Percentiles rank a stretch among this genome's conserved stretches.
These are phyloP conservation scores for Pseudozyma sp. DNA, from an alignment of 1,284 basidiomycete species.

Conservation along the genomic window DNA sequence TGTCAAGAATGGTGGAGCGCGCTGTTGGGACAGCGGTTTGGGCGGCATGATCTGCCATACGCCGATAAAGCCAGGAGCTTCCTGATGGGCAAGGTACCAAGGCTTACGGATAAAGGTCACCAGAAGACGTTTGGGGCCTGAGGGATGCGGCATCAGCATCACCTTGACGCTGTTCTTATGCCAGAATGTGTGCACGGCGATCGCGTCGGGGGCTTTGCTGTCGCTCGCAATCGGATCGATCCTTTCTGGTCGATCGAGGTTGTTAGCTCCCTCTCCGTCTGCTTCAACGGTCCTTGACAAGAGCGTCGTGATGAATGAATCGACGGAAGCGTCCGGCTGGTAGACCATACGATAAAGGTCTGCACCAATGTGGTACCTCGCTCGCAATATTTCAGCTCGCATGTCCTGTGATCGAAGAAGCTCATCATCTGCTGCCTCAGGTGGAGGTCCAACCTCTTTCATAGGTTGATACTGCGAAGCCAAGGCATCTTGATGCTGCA, in stretches of 20 bases:
- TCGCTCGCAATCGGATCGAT: not conserved
- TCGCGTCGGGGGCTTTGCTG: not conserved
- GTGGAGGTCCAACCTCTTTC: too few relatives aligned
- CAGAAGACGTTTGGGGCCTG: not conserved
- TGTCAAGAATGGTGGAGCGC: not conserved
- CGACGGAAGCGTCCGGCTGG: conserved; percentile 1
- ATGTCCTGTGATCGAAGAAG: too few relatives aligned
- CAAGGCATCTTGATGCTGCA: too few relatives aligned
- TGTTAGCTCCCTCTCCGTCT: not conserved
- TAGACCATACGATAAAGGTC: not conserved
- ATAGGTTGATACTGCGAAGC: too few relatives aligned
- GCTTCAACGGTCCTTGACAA: not conserved
- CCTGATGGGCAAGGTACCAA: not conserved
- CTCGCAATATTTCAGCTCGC: too few relatives aligned
- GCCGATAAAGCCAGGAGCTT: not conserved
- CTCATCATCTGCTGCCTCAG: too few relatives aligned
- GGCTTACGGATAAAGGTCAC: not conserved
- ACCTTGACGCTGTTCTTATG: conserved; percentile 1
- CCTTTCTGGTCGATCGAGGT: not conserved
- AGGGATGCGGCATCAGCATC: not conserved
- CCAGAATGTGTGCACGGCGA: conserved; percentile 11
- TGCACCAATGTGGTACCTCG: too few relatives aligned
- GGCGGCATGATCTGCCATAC: conserved; percentile 9
- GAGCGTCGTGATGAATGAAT: not conserved
- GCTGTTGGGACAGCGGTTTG: not conserved